Conservation (phyloP, 106 monocot genomes). For the Platanthera guangdongensis region DNA sequence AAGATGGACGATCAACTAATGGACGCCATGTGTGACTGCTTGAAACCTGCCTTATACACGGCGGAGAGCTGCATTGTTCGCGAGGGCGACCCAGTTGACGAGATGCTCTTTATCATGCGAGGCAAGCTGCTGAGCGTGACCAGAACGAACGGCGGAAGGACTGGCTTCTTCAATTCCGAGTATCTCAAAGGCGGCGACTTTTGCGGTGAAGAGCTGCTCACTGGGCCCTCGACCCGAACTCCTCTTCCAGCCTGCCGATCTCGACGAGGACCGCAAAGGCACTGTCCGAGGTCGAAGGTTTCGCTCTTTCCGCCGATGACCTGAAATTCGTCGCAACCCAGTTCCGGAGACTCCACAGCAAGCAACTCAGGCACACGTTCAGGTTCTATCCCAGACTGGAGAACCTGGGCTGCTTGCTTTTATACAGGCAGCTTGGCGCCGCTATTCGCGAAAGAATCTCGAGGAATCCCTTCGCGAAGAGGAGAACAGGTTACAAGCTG, state of each 20-base stretch:
- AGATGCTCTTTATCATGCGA: constrained; percentile 59
- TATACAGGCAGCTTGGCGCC: constrained; percentile 49
- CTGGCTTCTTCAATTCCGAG: constrained; percentile 47
- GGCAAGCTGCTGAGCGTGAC: constrained; percentile 34
- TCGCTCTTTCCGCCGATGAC: constrained; percentile 43
- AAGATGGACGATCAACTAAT: constrained; percentile 57
- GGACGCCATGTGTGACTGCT: constrained; percentile 49
- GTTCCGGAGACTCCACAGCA: constrained; percentile 46
- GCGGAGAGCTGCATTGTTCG: constrained; percentile 39
- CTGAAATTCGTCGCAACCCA: constrained; percentile 50
- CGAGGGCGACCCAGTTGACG: constrained; percentile 49
- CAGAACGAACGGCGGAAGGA: constrained; percentile 44
- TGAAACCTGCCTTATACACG: constrained; percentile 50
- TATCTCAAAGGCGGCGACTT: constrained; percentile 39
- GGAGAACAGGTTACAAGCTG: constrained; percentile 36
- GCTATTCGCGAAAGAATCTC: constrained; percentile 44
- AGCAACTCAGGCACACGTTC: constrained; percentile 38
- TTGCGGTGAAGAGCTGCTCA: constrained; percentile 56
- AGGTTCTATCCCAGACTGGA: constrained; percentile 49
- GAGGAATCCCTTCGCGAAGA: constrained; percentile 34
- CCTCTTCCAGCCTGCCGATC: constrained; percentile 27
- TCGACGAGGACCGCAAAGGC: constrained; percentile 45
- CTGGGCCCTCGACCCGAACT: constrained; percentile 47
- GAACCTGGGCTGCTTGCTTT: constrained; percentile 62
- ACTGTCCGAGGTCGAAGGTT: constrained; percentile 41